Evolutionary conservation across 345 rosid genomes (phyloP), one percentile per base, ranked within the genome.

Genomic region (Murraya paniculata): DNA sequence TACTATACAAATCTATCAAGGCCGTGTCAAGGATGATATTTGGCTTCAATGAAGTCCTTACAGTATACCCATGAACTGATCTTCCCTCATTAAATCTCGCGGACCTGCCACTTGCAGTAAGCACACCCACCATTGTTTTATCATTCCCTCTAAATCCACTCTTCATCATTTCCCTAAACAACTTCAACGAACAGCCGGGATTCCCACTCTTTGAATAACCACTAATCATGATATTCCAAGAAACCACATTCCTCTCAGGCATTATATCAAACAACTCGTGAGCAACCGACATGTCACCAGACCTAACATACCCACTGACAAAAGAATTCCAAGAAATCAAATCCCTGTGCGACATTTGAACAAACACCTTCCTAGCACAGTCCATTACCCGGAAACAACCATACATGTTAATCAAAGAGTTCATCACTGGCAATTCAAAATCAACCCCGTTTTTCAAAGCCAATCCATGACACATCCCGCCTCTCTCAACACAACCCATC

Each of bases 181-280:
- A 74, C 65, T 89, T 86, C 83, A 89, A 80, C 11, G 89, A 83
- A 59, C 78, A 83, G 65, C 94, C 92, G 0, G 92, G 92, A 66
- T 80, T 88, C 21, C 88, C 88, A 6, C 80, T 89, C 77, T 68
- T 80, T 76, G 85, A 67, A 83, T 87, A 89, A 56, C 90, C 94
- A 4, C 55, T 16, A 50, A 93, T 86, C 95, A 93, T 83, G 59
- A 84, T 82, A 80, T 91, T 93, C 92, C 93, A 93, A 65, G 95
- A 83, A 70, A 85, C 31, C 5, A 87, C 78, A 57, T 85, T 90
- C 81, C 57, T 91, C 53, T 67, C 82, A 7, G 79, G 86, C 90
- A 90, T 87, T 73, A 35, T 2, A 75, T 87, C 87, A 78, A 93
- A 93, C 85, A 91, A 1, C 36, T 75, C 75, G 25, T 82, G 90